These are phyloP conservation scores for Citrullus mucosospermus DNA, from an alignment of 306 rosid species.

Conservation along the genomic window DNA sequence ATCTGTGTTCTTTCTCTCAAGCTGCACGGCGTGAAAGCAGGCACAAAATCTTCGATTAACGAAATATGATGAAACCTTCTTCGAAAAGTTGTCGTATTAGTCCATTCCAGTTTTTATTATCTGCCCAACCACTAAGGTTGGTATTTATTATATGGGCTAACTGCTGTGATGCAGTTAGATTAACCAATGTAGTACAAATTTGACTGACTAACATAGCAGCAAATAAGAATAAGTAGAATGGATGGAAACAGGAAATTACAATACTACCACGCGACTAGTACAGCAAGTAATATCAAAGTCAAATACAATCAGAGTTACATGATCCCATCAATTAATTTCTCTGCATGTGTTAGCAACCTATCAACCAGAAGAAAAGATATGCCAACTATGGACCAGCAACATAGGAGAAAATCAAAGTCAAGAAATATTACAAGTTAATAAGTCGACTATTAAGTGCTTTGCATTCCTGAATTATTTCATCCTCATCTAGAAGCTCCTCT, in stretches of 20 bases:
- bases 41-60: slow-evolving; percentile 5
- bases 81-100: neutral
- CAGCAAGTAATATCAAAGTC: neutral
- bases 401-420: slow-evolving; percentile 1
- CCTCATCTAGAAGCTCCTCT: slow-evolving; percentile 96
- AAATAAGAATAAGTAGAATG: neutral
- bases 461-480: slow-evolving; percentile 98
- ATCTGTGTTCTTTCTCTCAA: slow-evolving; percentile 76
- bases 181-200: neutral
- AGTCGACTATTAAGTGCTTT: slow-evolving; percentile 94
- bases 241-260: neutral
- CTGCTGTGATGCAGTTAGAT: neutral
- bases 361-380: neutral
- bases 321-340: neutral
- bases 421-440: slow-evolving; percentile 75
- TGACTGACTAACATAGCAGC: neutral
- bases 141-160: neutral
- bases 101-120: neutral
- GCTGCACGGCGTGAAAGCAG: slow-evolving; percentile 33
- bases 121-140: neutral
- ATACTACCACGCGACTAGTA: neutral
- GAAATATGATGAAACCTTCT: neutral
- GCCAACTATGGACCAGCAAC: neutral
- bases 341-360: neutral
- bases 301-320: neutral